Evolutionary conservation across 345 rosid genomes (phyloP), one percentile per base, ranked within the genome.

Genomic region (Lagerstroemia speciosa): DNA sequence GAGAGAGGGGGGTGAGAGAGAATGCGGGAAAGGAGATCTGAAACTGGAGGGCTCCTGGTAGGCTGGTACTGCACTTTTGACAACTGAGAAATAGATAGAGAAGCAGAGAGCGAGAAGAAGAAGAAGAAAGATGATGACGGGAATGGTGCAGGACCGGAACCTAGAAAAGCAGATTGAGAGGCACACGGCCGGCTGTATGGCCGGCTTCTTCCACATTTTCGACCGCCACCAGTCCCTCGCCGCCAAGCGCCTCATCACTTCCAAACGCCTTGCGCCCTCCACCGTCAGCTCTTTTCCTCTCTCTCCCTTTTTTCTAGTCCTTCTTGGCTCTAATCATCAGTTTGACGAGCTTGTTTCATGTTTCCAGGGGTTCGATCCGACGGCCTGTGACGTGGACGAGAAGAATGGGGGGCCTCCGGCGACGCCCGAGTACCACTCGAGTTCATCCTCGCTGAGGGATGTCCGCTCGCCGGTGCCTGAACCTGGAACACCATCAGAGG

Each of bases 151-250:
- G 48, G 87, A 86, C 26, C 82, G 76, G 75, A 79, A 75, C 70
- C 75, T 83, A 6, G 93, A 88, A 79, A 87, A 83, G 71, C 86
- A 85, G 66, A 76, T 85, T 32, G 83, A 87, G 76, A 86, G 84
- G 80, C 95, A 89, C 46, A 83, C 87, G 66, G 66, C 26, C 67
- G 99, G 99, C 0, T 94, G 99, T 90, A 89, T 94, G 97, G 79
- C 98, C 62, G 99, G 98, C 40, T 89, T 94, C 84, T 81, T 91
- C 74, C 93, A 94, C 79, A 91, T 94, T 78, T 91, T 94, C 73
- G 99, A 94, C 74, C 96, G 96, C 58, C 85, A 85, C 63, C 87
- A 87, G 67, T 63, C 84, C 68, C 78, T 91, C 74, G 70, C 89
- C 36, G 86, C 90, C 29, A 88, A 85, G 72, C 91, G 93, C 80